Conservation (phyloP, 768 basidiomycete species). For the Gloeostereum incarnatum region DNA sequence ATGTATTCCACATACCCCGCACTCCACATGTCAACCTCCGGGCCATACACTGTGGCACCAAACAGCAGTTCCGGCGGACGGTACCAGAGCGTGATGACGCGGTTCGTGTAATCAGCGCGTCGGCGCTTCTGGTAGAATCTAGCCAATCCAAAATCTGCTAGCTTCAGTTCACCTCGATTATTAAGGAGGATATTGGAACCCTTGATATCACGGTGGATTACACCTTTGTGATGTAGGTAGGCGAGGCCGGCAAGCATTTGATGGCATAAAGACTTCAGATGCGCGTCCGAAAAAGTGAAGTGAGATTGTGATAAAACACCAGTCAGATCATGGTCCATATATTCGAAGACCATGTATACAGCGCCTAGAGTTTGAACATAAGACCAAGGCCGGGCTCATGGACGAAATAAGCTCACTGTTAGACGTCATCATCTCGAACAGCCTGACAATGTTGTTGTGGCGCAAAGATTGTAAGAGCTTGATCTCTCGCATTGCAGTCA, state of each 20-base stretch:
- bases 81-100: conserved; percentile 99
- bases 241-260: conserved; percentile 95
- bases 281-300: conserved; percentile 74
- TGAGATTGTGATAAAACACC: conserved; percentile 89
- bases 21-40: conserved; percentile 99
- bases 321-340: conserved; percentile 98
- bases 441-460: conserved; percentile 81
- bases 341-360: conserved; percentile 99
- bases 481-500: conserved; percentile 98
- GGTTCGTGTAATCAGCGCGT: conserved; percentile 93
- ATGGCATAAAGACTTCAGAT: conserved; percentile 90
- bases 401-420: conserved; percentile 49
- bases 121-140: conserved; percentile 91
- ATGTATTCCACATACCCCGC: conserved; percentile 66
- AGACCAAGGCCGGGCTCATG: conserved; percentile 2
- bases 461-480: conserved; percentile 88
- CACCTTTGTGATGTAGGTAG: conserved; percentile 91
- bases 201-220: conserved; percentile 98
- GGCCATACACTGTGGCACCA: conserved; percentile 93
- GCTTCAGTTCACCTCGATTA: conserved; percentile 85
- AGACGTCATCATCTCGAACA: conserved; percentile 99
- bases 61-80: conserved; percentile 91
- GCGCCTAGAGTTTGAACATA: conserved; percentile 45
- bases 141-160: conserved; percentile 96
- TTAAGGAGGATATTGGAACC: conserved; percentile 97